phyloP scores from a whole-genome alignment of 1,139 yeast genomes.

The Candida labiduridarum region DNA sequence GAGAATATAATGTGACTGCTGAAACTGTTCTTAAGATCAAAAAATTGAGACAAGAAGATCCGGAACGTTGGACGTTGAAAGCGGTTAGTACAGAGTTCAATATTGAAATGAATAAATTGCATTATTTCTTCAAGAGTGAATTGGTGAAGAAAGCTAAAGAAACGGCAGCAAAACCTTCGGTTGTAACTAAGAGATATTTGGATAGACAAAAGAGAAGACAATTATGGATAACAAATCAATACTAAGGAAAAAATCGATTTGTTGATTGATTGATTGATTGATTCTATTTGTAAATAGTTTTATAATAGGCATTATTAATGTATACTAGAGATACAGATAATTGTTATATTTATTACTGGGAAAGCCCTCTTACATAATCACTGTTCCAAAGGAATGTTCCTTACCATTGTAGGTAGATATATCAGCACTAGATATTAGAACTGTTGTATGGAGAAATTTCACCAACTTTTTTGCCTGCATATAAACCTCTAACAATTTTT shows the following conservation, averaged over 20 bases:
- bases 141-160: conserved; percentile 14
- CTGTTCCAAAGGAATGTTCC: too few relatives aligned
- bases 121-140: conserved; percentile 19
- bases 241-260: conserved; percentile 11
- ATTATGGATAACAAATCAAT: conserved; percentile 66
- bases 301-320: background rate
- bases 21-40: conserved; percentile 65
- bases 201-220: conserved; percentile 60
- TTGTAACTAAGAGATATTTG: conserved; percentile 7
- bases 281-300: conserved; percentile 4
- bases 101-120: conserved; percentile 20
- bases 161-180: background rate
- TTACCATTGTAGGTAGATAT: too few relatives aligned
- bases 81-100: conserved; percentile 65
- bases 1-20: conserved; percentile 62
- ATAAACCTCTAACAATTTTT: background rate
- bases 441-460: too few relatives aligned
- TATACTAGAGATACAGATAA: background rate
- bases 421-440: too few relatives aligned
- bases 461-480: background rate
- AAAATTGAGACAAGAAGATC: conserved; percentile 61
- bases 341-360: background rate
- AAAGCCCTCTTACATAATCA: too few relatives aligned
- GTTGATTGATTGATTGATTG: background rate
- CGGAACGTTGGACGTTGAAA: conserved; percentile 65